Conservation (phyloP, 2,329 filamentous ascomycete genomes). For the Verticillium nonalfalfae region DNA sequence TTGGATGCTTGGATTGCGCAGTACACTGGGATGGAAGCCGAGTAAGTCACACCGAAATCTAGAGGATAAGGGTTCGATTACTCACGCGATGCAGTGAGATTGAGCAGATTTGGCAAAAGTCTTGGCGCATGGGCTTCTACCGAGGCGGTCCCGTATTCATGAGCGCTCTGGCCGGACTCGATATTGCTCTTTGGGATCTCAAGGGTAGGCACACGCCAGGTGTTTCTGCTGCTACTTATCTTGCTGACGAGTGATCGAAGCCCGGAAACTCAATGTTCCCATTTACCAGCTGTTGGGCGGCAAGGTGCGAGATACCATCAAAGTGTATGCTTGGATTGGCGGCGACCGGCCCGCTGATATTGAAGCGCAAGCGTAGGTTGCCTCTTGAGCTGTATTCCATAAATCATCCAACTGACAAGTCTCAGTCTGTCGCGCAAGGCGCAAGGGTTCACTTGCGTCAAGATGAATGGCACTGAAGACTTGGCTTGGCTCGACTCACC, state of each 20-base stretch:
- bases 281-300: conserved; percentile 70
- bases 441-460: conserved; percentile 61
- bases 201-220: conserved; percentile 36
- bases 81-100: conserved; percentile 49
- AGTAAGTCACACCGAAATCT: conserved; percentile 37
- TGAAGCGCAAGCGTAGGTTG: conserved; percentile 49
- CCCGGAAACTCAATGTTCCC: conserved; percentile 50
- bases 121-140: conserved; percentile 68
- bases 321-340: conserved; percentile 75
- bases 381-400: no score
- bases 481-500: conserved; percentile 73
- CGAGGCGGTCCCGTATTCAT: conserved; percentile 74
- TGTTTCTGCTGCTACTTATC: no score
- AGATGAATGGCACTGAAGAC: conserved; percentile 77
- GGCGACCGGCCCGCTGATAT: conserved; percentile 66
- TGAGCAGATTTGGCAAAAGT: conserved; percentile 73
- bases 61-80: no score
- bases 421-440: conserved; percentile 45
- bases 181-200: conserved; percentile 76
- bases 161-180: conserved; percentile 70
- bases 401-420: conserved; percentile 2
- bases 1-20: conserved; percentile 59
- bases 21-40: conserved; percentile 62
- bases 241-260: conserved; percentile 14
- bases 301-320: conserved; percentile 62